A percentile compares a stretch with the other conserved stretches of the same genome.
phyloP scores from a whole-genome alignment of 441 rosid genomes.

The Theobroma grandiflorum region DNA sequence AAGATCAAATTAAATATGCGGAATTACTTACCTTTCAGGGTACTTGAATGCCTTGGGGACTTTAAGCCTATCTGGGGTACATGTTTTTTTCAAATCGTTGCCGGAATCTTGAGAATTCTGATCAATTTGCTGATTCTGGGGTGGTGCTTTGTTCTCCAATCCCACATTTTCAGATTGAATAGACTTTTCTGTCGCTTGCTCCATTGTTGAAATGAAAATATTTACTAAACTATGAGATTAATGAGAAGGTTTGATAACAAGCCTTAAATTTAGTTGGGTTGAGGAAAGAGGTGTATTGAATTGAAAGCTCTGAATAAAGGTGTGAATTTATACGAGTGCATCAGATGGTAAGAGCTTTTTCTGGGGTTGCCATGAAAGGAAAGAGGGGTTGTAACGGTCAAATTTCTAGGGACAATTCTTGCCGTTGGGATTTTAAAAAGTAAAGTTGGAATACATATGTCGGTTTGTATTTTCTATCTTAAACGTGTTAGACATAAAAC shows the following conservation, averaged over 20 bases:
- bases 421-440: slow-evolving; percentile 31
- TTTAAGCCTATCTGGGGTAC: slow-evolving; percentile 73
- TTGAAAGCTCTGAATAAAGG: neutral
- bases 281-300: neutral
- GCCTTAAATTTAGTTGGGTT: slow-evolving; percentile 2
- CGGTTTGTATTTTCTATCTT: no score
- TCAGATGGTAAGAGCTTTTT: neutral
- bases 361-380: neutral
- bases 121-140: slow-evolving; percentile 26
- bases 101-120: slow-evolving; percentile 37
- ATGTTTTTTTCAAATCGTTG: slow-evolving; percentile 49
- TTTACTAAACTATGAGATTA: slow-evolving; percentile 13
- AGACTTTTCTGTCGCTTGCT: slow-evolving; percentile 38
- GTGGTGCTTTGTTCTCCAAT: slow-evolving; percentile 39
- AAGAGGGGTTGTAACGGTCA: slow-evolving; percentile 49
- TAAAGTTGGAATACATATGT: neutral
- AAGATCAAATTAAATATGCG: neutral
- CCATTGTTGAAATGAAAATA: slow-evolving; percentile 41
- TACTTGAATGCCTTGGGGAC: slow-evolving; percentile 77
- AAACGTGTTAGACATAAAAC: no score
- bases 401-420: slow-evolving; percentile 27
- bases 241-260: neutral
- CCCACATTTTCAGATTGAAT: slow-evolving; percentile 28
- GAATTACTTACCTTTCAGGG: slow-evolving; percentile 63
- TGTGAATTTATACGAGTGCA: slow-evolving; percentile 10